Conservation (phyloP, 2,329 filamentous ascomycete species). For the Phaeoacremonium minimum region DNA sequence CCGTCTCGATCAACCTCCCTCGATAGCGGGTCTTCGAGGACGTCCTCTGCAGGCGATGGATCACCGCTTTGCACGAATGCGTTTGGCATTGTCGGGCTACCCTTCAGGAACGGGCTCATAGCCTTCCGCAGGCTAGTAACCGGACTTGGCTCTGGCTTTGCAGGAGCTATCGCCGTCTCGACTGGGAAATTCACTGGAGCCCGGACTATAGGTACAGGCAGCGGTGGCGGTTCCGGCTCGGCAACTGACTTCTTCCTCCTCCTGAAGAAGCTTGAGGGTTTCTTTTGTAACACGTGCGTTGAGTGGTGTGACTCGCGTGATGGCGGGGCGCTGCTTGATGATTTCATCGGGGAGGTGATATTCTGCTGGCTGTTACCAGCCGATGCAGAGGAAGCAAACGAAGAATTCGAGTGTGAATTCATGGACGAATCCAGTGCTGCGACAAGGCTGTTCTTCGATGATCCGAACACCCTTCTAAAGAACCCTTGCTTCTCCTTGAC, state of each 20-base stretch:
- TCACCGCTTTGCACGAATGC: slow-evolving; percentile 14
- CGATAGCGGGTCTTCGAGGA: too few relatives aligned
- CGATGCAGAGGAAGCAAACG: slow-evolving; percentile 10
- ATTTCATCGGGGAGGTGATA: slow-evolving; percentile 35
- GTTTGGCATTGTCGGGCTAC: slow-evolving; percentile 19
- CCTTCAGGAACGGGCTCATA: slow-evolving; percentile 76
- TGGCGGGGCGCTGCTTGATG: slow-evolving; percentile 40
- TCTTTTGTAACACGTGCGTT: slow-evolving; percentile 68
- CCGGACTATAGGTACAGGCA: slow-evolving; percentile 35
- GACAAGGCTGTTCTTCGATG: slow-evolving; percentile 48
- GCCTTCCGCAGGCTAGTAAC: slow-evolving; percentile 78
- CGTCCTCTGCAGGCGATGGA: too few relatives aligned
- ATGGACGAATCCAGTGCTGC: slow-evolving; percentile 6
- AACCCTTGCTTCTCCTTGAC: slow-evolving; percentile 76
- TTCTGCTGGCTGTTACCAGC: slow-evolving; percentile 1
- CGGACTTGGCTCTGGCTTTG: slow-evolving; percentile 49
- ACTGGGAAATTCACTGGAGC: slow-evolving; percentile 23
- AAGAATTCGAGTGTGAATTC: slow-evolving; percentile 2
- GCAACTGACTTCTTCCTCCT: slow-evolving; percentile 85
- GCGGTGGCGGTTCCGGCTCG: slow-evolving; percentile 60
- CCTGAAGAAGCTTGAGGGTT: slow-evolving; percentile 90
- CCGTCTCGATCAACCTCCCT: too few relatives aligned
- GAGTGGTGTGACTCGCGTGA: slow-evolving; percentile 46
- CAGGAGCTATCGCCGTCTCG: slow-evolving; percentile 27
- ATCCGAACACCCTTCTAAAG: slow-evolving; percentile 88